Conservation (phyloP, 768 basidiomycete species). For the Suillus brevipes region DNA sequence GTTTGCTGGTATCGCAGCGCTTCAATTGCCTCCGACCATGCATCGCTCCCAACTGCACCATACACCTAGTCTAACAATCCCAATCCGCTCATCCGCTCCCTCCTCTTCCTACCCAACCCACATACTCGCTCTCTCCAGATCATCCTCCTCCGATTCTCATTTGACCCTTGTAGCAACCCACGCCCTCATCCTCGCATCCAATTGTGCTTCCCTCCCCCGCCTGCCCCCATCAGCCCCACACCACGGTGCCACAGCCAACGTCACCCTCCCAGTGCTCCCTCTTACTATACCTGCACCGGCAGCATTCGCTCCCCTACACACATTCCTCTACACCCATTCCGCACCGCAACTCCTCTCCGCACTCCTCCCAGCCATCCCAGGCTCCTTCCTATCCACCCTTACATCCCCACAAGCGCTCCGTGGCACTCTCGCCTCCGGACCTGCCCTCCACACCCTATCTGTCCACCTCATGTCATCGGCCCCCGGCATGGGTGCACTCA, state of each 20-base stretch:
- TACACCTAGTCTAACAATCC: conserved; percentile 32
- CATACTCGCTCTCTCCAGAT: conserved; percentile 46
- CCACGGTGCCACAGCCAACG: conserved; percentile 33
- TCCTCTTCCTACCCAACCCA: conserved; percentile 46
- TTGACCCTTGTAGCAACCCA: conserved; percentile 63
- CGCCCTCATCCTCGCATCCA: conserved; percentile 64
- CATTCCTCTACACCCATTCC: conserved; percentile 69
- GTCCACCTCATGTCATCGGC: conserved; percentile 51
- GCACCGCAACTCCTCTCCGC: conserved; percentile 48
- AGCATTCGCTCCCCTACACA: conserved; percentile 57
- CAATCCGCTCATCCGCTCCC: conserved; percentile 29
- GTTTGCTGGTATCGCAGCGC: conserved; percentile 42
- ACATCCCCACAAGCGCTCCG: conserved; percentile 33
- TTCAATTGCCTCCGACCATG: conserved; percentile 40
- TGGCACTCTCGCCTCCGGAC: conserved; percentile 48
- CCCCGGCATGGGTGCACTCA: conserved; percentile 43
- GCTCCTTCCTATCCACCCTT: conserved; percentile 30
- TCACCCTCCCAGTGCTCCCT: conserved; percentile 60
- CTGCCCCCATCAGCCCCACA: conserved; percentile 43
- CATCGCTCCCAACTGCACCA: conserved; percentile 33
- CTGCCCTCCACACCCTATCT: conserved; percentile 56
- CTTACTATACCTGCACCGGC: conserved; percentile 63
- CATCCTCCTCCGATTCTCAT: conserved; percentile 33
- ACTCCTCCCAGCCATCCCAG: conserved; percentile 41
- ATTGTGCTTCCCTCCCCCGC: conserved; percentile 64